Percentiles rank a stretch among this genome's conserved stretches.
Evolutionary conservation across 2,329 filamentous ascomycete genomes (phyloP).

Genomic region (Epichloe amarillans): DNA sequence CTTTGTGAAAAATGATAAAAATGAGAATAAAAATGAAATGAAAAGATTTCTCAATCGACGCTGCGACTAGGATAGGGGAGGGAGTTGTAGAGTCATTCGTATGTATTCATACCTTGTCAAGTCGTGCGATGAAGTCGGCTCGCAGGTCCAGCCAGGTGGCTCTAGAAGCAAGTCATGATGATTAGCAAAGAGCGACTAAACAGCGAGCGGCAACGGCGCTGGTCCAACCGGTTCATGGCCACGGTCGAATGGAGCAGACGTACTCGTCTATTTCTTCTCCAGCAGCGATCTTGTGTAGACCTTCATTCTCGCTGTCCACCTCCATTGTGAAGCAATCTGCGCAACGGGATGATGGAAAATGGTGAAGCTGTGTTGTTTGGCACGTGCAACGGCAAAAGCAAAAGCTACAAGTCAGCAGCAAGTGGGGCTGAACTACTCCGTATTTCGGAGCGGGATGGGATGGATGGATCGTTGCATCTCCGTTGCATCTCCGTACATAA

Average conservation of each 20-base stretch:
- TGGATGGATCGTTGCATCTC: too few relatives aligned
- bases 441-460: too few relatives aligned
- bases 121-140: constrained; percentile 48
- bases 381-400: too few relatives aligned
- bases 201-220: constrained; percentile 2
- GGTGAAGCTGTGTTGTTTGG: constrained; percentile 5
- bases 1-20: too few relatives aligned
- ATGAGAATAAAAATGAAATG: too few relatives aligned
- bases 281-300: constrained; percentile 33
- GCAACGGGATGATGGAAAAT: constrained; percentile 3
- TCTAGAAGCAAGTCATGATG: constrained; percentile 30
- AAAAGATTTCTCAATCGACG: too few relatives aligned
- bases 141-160: constrained; percentile 57
- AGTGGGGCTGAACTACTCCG: constrained; percentile 11
- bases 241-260: constrained; percentile 15
- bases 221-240: background rate
- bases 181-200: constrained; percentile 10
- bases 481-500: too few relatives aligned
- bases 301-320: constrained; percentile 37
- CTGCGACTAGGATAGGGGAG: too few relatives aligned
- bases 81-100: background rate
- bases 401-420: background rate
- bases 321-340: constrained; percentile 31
- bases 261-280: constrained; percentile 44
- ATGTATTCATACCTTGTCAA: constrained; percentile 42